Base-by-base conservation (phyloP, 345 rosid species). In the Melaleuca quinquenervia region DNA sequence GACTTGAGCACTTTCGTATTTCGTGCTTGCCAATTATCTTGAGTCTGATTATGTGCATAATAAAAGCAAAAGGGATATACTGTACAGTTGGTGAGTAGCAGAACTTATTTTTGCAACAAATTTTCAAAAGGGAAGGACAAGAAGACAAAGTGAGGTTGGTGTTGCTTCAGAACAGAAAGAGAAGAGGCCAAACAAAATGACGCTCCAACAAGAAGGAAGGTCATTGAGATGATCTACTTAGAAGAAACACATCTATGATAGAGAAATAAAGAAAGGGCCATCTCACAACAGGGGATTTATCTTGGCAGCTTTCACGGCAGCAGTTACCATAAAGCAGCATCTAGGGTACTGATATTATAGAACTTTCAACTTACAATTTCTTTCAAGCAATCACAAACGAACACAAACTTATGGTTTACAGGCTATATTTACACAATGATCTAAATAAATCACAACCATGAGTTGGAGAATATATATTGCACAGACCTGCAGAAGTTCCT, bases 401-500 rank as follows among this genome's bases (percentile, higher is more conserved):
- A 29, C 0, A 5, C 44, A 29, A 52, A 52, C n/a, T 83, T 50
- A 26, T 6, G 6, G 11, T 82, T 6, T 44, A 44, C 82, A 78
- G 82, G n/a, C 82, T 49, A 78, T 4, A 78, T 41, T 41, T 48
- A 82, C 83, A 82, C 52, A 14, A 80, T 50, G 36, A 24, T 13
- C 21, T 27, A 82, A 52, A 82, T 11, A 26, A 82, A 49, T 20
- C 21, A 70, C 24, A 49, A n/a, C 50, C 1, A 11, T 18, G 11
- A 76, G 21, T 62, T 50, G 13, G 22, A 70, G 29, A 58, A 50
- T 32, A 45, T 24, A 82, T 74, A 85, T 84, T 70, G n/a, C 84
- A 14, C 85, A 82, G 32, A 97, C 99, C 98, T 95, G 98, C 87
- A 95, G 84, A 84, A 95, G 87, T 75, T 95, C 98, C 87, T 93